Base-by-base conservation (phyloP, 495 filamentous ascomycete genomes). In the Friedmanniomyces simplex region DNA sequence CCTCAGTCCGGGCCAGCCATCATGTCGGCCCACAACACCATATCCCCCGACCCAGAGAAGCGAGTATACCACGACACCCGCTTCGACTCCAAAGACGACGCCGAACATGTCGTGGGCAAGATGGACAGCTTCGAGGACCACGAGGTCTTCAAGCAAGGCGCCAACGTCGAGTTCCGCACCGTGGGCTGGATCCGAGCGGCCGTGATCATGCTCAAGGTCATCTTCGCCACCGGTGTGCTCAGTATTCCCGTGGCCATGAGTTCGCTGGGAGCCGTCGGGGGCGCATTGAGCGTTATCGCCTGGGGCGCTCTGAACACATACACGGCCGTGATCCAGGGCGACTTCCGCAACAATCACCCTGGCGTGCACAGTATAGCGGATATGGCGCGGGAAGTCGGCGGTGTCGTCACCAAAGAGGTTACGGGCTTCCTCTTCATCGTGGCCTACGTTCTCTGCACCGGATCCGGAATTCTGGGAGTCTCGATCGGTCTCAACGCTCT, bases 121-220 rank as follows among this genome's bases (percentile, higher is more conserved):
- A 47, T 56, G 21, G 43, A 34, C 21, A 32, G 24, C 50, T 26
- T 34, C 51, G 58, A 61, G n/a, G 52, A 50, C 1, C 37, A 46
- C 57, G 78, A 81, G 61, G 73, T 81, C 43, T 81, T 81, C 70
- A 75, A 76, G 61, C 73, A 66, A 59, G 73, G 68, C 0, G 70
- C 74, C 21, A 73, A 73, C 12, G 77, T 80, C 22, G 68, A 81
- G 54, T 82, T 81, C 63, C 72, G 79, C n/a, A 78, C 75, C 10
- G 78, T 82, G 26, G 72, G 73, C 67, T 83, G 80, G 78, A 67
- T 72, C n/a, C 71, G 72, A 12, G 76, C 78, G 2, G 66, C 76
- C n/a, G 70, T 80, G 1, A 82, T 83, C 58, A 82, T 82, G 54
- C 61, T 80, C 22, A 82, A 81, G 63, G 68, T 75, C 62, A 73